Evolutionary conservation across 176 grass and related monocot genomes (phyloP).

Genomic region (Rhynchospora tenuis): DNA sequence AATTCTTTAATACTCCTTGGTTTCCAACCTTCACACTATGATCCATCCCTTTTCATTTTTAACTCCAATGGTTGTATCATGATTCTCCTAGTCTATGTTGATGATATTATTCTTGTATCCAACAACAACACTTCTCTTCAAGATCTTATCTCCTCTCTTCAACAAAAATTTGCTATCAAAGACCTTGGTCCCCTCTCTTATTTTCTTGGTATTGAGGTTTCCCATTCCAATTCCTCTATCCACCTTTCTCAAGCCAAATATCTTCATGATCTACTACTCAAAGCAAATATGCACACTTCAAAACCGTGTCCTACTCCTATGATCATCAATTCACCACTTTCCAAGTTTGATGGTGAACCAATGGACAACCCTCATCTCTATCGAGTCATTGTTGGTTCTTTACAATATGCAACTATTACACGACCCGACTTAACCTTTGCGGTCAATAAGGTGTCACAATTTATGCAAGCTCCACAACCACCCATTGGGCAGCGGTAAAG

Average conservation of each 20-base stretch:
- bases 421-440: not conserved
- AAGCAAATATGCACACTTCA: not conserved
- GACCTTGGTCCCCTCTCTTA: not conserved
- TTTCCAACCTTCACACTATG: not conserved
- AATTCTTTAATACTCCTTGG: not conserved
- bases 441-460: not conserved
- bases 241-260: not conserved
- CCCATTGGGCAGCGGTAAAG: not conserved
- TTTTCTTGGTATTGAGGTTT: not conserved
- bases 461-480: not conserved
- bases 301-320: not conserved
- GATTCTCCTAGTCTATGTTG: not conserved
- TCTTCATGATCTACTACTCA: not conserved
- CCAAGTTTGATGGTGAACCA: not conserved
- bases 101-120: not conserved
- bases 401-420: not conserved
- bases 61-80: not conserved
- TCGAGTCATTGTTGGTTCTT: not conserved
- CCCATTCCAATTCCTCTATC: not conserved
- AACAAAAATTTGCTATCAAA: not conserved
- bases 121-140: not conserved
- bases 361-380: not conserved
- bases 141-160: not conserved
- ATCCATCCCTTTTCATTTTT: not conserved
- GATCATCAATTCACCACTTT: not conserved